A percentile compares a stretch with the other conserved stretches of the same genome.
These are phyloP conservation scores for Escovopsis sp. DNA, from an alignment of 2,329 filamentous ascomycete genomes.

Conservation along the genomic window DNA sequence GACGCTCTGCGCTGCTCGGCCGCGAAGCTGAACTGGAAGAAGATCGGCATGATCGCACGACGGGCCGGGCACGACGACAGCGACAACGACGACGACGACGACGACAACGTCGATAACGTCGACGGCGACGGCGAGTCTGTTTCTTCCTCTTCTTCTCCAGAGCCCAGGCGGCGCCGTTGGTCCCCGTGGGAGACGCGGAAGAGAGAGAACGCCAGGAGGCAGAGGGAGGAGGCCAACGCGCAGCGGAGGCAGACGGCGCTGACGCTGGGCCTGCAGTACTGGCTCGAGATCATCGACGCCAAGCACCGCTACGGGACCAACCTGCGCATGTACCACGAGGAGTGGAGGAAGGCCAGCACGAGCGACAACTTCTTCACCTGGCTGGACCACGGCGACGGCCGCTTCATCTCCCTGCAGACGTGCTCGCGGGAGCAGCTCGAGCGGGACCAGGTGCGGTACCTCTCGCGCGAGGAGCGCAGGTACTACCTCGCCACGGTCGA, in stretches of 20 bases:
- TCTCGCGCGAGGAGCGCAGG: constrained; percentile 67
- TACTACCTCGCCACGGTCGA: constrained; percentile 72
- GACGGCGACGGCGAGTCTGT: constrained; percentile 6
- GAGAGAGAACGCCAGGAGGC: constrained; percentile 23
- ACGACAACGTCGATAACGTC: too few species aligned
- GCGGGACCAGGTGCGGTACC: constrained; percentile 66
- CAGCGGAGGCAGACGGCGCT: constrained; percentile 51
- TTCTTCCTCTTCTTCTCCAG: constrained; percentile 6
- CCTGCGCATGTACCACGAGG: constrained; percentile 63
- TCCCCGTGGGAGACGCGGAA: constrained; percentile 23
- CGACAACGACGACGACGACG: constrained; percentile 28
- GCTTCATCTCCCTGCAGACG: constrained; percentile 49
- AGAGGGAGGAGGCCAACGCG: constrained; percentile 34
- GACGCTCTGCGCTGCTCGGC: constrained; percentile 11
- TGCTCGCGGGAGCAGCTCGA: constrained; percentile 65
- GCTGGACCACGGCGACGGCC: constrained; percentile 72
- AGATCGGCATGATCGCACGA: constrained; percentile 53
- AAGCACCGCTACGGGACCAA: constrained; percentile 84
- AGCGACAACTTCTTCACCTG: constrained; percentile 89
- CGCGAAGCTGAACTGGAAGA: constrained; percentile 62
- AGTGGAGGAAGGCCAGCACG: constrained; percentile 66
- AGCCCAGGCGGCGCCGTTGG: too few species aligned
- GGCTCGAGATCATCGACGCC: constrained; percentile 68
- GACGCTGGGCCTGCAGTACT: constrained; percentile 77
- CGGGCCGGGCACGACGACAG: constrained; percentile 55